Base-by-base conservation (phyloP, 495 filamentous ascomycete genomes). In the Chaetomium fimeti region DNA sequence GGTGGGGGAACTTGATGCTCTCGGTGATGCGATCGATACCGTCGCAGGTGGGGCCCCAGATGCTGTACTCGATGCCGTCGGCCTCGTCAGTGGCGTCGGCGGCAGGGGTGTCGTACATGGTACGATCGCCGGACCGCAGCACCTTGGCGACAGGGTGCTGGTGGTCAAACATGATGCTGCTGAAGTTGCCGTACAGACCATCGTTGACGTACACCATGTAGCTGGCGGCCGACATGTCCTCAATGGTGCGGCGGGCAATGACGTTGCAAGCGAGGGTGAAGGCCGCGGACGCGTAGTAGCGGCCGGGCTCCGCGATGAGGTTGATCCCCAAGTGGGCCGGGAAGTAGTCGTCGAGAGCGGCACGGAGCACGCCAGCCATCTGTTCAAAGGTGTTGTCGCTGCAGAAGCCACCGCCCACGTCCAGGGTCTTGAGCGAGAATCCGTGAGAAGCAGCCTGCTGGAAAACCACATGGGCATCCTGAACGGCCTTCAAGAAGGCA, bases 181-280 rank as follows among this genome's bases (percentile, higher is more conserved):
- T 93, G 77, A 99, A 98, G 77, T 97, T 97, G 63, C 94, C 93
- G 67, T 99, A 99, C 45, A 97, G 86, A 28, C 94, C 94, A 69
- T 98, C 94, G 71, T 98, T 98, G 68, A 98, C 78, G 75, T 98
- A 98, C 29, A 97, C 77, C 93, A 97, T 97, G 82, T 94, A 97
- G 59, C 87, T 90, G 43, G 84, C 77, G 12, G 82, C 76, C 9
- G 51, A 57, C 53, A 57, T 51, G 60, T 78, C 75, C 52, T 86
- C 82, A 62, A 97, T 86, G 51, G 91, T 91, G 63, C 94, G 92
- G 51, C 93, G 91, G n/a, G 94, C 92, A 74, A 98, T 98, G 75
- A 99, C 83, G 73, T 96, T 91, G 72, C 90, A 90, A 45, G 94
- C 94, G 66, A 99, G 82, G 11, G 90, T 96, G 75, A 96, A 98